Evolutionary conservation across 768 basidiomycete genomes (phyloP), one percentile per base, ranked within the genome.

Genomic region (Kwoniella newhampshirensis): DNA sequence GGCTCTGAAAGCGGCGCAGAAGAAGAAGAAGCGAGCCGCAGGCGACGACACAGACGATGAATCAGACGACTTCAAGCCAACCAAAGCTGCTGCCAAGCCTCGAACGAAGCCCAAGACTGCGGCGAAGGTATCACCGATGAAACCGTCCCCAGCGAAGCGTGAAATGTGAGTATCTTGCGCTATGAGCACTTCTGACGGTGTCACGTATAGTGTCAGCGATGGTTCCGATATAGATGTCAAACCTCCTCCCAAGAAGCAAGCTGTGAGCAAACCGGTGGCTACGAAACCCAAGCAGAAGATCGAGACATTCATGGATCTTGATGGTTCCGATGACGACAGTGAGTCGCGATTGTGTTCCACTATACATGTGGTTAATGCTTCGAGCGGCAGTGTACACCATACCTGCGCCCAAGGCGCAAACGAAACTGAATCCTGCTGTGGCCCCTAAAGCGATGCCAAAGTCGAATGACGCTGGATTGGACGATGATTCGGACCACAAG

Each of bases 61-160:
- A 3, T 83, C 83, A 21, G 83, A 84, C 53, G 83, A 84, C 55
- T 85, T 83, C 73, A 81, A 80, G 60, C 83, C 83, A 1, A 75
- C 71, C 50, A 83, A 82, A 61, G 80, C 81, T 3, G 77, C 76
- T 1, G 79, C 77, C 15, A 76, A 72, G 49, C 62, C 74, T 2
- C 60, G 65, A 43, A 64, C 67, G 1, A 70, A 74, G 53, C 59
- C 66, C 13, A 64, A 68, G 47, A 46, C 58, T 13, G 60, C 59
- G 21, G 35, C 57, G 26, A 67, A 61, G 26, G 57, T 52, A 7
- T 59, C 67, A 2, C 58, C 69, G 17, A 53, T 58, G 20, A 68
- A 68, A 27, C 17, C 46, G 12, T 60, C 66, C 5, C 64, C 64
- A 6, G 57, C 28, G 2, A 67, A 70, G 54, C 60, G 66, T 1